Base-by-base conservation (phyloP, 129 eudicot genomes). In the Helichrysum umbraculigerum region DNA sequence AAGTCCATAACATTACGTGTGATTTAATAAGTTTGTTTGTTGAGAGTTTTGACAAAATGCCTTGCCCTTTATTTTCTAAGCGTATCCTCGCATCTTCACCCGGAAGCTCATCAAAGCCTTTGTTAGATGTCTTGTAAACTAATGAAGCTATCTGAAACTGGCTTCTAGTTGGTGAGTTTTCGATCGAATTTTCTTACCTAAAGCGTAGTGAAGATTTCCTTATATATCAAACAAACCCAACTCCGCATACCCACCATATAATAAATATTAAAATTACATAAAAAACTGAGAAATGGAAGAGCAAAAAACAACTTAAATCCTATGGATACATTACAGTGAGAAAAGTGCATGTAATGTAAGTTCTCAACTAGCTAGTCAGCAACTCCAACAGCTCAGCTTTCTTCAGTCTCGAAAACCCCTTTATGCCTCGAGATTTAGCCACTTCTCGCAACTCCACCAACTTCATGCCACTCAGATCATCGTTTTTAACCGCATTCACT, bases 351-450 rank as follows among this genome's bases (percentile, higher is more conserved):
- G 35, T 34, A 68, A 15, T 54, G 29, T 57, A 78, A 69, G 41
- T 56, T 54, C 61, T 74, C 57, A 80, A 76, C 82, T 86, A 68
- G 78, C 82, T 86, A 68, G 78, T 75, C 57, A 94, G 87, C 86
- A 91, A 78, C 68, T 84, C 92, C 69, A 91, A 47, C 19, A 94
- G 90, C 68, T 89, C 94, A 0, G 33, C 81, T 83, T 91, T 94
- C 83, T 91, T 94, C 88, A 94, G 69, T 88, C 81, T 94, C 15
- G 97, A 87, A 66, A 74, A 84, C 75, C 97, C 93, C 83, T 89
- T 94, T 70, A 94, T 39, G 65, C 99, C 99, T 9, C 91, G 88
- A 14, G 99, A 85, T 82, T 91, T 94, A 10, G 97, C 99, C 11
- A 94, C 81, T 20, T 87, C 92, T 75, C 89, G 85, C 84, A 93